Evolutionary conservation across 2,329 filamentous ascomycete species (phyloP).

Genomic region (Alternaria alternata): DNA sequence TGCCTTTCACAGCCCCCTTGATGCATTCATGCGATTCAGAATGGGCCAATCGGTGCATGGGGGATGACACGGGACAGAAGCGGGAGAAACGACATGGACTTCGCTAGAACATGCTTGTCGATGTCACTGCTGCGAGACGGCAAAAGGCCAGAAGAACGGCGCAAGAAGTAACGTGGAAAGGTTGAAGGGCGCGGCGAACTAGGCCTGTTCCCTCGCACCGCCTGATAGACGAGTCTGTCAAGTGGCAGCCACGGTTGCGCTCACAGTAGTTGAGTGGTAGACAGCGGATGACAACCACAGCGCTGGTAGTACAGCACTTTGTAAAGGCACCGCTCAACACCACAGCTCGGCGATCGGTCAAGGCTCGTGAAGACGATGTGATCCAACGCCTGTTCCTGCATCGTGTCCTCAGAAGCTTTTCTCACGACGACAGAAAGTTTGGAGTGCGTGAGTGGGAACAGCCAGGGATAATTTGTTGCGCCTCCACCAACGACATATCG

Average conservation of each 20-base stretch:
- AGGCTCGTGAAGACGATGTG: conserved; percentile 9
- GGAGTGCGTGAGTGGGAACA: conserved; percentile 13
- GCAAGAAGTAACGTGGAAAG: conserved; percentile 22
- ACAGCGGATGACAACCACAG: conserved; percentile 23
- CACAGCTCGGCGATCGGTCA: conserved; percentile 15
- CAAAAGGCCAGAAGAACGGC: conserved; percentile 29
- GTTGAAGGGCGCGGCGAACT: conserved; percentile 29
- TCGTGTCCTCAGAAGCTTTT: conserved; percentile 30
- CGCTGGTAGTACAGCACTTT: conserved; percentile 28
- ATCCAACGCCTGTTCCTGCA: conserved; percentile 35
- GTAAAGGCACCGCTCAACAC: conserved; percentile 10
- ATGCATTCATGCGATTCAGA: conserved; percentile 4
- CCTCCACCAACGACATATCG: conserved; percentile 30
- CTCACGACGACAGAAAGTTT: conserved; percentile 13
- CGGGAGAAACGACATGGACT: conserved; percentile 20
- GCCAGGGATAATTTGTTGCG: conserved; percentile 23
- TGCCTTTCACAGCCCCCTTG: conserved; percentile 13
- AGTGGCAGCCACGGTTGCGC: conserved; percentile 32
- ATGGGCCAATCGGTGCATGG: conserved; percentile 25
- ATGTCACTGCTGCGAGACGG: conserved; percentile 33
- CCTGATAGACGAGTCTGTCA: conserved; percentile 35
- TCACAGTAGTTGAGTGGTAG: conserved; percentile 29
- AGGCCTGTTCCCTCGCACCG: conserved; percentile 22
- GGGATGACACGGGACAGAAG: conserved; percentile 19
- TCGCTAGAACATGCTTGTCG: conserved; percentile 21